phyloP scores from a whole-genome alignment of 1,284 basidiomycete genomes.

The Leccinum olivaceoglutinosum region DNA sequence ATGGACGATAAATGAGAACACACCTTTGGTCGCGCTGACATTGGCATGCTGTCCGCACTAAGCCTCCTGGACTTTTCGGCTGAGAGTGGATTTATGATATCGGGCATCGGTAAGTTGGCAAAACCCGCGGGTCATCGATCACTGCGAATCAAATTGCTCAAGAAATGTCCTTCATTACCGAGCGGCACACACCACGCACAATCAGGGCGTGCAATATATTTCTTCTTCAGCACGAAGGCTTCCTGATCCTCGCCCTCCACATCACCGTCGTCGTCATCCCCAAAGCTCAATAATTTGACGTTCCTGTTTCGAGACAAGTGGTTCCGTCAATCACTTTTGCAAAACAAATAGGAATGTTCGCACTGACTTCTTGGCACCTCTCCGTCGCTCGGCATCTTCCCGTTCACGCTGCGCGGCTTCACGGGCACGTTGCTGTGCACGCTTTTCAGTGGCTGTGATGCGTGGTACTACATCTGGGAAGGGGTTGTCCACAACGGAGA shows the following conservation, averaged over 20 bases:
- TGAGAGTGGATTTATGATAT: constrained; percentile 13
- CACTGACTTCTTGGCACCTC: constrained; percentile 79
- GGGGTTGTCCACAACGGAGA: constrained; percentile 87
- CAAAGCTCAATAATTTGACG: constrained; percentile 84
- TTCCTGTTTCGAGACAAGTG: constrained; percentile 50
- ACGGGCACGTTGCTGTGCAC: constrained; percentile 74
- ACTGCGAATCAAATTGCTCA: constrained; percentile 35
- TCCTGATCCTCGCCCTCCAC: constrained; percentile 46
- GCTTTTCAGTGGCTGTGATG: constrained; percentile 90
- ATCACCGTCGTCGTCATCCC: constrained; percentile 59
- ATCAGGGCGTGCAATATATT: constrained; percentile 76
- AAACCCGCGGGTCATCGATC: constrained; percentile 39
- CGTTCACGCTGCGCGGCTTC: constrained; percentile 71
- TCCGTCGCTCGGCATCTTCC: constrained; percentile 68
- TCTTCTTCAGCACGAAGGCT: constrained; percentile 59
- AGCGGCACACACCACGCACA: constrained; percentile 42
- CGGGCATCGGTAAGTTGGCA: constrained; percentile 21
- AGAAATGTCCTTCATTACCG: constrained; percentile 1
- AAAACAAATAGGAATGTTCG: neutral
- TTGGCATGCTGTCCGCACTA: constrained; percentile 1
- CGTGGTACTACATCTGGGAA: constrained; percentile 93
- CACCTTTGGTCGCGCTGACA: constrained; percentile 17
- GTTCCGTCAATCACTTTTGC: neutral
- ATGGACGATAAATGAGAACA: neutral
- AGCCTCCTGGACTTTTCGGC: constrained; percentile 11